phyloP scores from a whole-genome alignment of 306 rosid genomes.

The Citrullus colocynthis region DNA sequence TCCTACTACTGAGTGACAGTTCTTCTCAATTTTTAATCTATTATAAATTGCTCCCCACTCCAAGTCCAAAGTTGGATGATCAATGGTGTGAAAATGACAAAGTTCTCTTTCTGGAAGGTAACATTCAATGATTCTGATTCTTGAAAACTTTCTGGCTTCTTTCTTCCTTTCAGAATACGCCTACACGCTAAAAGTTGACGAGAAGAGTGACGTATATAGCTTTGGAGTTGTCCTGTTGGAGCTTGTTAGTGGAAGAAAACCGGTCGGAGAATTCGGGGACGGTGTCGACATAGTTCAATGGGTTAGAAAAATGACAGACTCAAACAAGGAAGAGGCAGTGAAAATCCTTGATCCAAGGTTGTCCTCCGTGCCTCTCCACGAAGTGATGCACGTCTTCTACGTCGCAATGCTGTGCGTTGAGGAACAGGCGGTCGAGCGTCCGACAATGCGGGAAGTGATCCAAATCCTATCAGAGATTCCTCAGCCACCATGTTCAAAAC shows the following conservation, averaged over 20 bases:
- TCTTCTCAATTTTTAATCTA: background rate
- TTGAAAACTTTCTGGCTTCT: background rate
- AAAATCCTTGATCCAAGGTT: conserved; percentile 76
- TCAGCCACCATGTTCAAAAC: conserved; percentile 42
- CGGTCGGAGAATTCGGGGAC: conserved; percentile 5
- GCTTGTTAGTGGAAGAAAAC: background rate
- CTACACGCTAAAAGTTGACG: conserved; percentile 1
- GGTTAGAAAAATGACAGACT: conserved; percentile 46
- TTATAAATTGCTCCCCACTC: background rate
- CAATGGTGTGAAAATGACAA: background rate
- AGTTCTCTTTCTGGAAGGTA: background rate
- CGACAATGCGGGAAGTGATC: conserved; percentile 92
- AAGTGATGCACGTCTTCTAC: conserved; percentile 81
- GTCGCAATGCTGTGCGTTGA: conserved; percentile 91
- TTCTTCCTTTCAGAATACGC: conserved; percentile 3
- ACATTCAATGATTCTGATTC: background rate
- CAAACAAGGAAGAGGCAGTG: conserved; percentile 8
- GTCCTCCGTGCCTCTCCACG: conserved; percentile 77
- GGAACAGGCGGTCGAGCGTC: conserved; percentile 91
- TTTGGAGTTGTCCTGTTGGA: conserved; percentile 42
- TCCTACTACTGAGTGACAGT: background rate
- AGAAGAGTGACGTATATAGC: conserved; percentile 11
- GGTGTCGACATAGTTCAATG: conserved; percentile 69
- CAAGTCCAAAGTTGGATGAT: background rate
- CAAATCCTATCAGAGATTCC: conserved; percentile 88